Base-by-base conservation (phyloP, 2,329 filamentous ascomycete species). In the Colletotrichum eremochloae region DNA sequence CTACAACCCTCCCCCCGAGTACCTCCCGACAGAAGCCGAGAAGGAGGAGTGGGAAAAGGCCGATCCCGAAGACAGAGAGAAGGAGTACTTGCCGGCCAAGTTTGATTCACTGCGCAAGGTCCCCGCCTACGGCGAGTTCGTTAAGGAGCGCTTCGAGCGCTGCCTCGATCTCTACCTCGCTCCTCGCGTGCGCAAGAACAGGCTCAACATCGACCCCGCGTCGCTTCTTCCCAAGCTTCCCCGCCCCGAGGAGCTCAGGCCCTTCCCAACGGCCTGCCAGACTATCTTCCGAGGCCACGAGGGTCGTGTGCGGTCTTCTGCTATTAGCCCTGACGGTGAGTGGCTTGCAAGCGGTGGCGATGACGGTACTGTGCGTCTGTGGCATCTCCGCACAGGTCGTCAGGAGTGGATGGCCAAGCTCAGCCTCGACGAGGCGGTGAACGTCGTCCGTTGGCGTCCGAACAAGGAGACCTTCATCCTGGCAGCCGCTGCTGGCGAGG, bases 91-190 rank as follows among this genome's bases (percentile, higher is more conserved):
- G 44, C 94, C 97, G 2, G 90, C 90, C 71, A 91, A 94, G 79
- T 94, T 94, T 80, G 91, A 93, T 76, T 92, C 96, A 2, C 85
- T 99, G 67, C 92, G 96, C 74, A 95, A 94, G 80, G 96, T 98
- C 8, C 96, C 97, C 63, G 97, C 93, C 20, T 99, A 97, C 80
- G 93, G 88, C 63, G 89, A 88, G 67, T 94, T 98, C 76, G 91
- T 99, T 80, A 97, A 98, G 82, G 96, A 99, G 82, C 92, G 95
- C 76, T 99, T 99, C 77, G 95, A 99, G 82, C 89, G 97, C 75
- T 98, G 95, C 81, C 85, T 99, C 76, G 97, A 99, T 83, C 88
- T 99, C 24, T 99, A 99, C 81, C 88, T 99, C 72, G 96, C 97
- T 20, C 96, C 97, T 58, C 89, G 96, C 78, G 91, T 99, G 68